Percentiles rank a stretch among this genome's conserved stretches.
These are phyloP conservation scores for Cryptococcus sp. DNA, from an alignment of 1,284 basidiomycete species.

Conservation along the genomic window DNA sequence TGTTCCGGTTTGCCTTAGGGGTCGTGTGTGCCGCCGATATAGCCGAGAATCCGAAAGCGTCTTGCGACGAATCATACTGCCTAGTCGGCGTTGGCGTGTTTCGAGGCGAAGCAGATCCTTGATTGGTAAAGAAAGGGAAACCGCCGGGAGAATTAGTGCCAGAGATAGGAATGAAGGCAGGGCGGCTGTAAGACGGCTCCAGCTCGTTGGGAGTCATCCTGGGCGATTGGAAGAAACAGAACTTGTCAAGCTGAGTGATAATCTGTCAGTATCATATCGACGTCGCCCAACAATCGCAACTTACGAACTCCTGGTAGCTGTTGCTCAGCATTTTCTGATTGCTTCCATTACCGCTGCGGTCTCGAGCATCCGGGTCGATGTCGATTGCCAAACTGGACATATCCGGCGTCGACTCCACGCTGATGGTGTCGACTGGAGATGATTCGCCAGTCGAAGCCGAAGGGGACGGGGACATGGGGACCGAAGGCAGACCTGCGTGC, in stretches of 20 bases:
- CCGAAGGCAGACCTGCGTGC: constrained; percentile 15
- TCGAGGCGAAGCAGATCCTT: constrained; percentile 27
- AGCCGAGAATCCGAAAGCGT: constrained; percentile 29
- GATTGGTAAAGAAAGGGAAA: constrained; percentile 35
- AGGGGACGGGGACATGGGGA: constrained; percentile 31
- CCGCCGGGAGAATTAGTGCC: constrained; percentile 33
- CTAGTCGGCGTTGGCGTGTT: constrained; percentile 22
- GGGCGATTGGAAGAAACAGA: constrained; percentile 54
- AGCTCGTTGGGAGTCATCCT: constrained; percentile 28
- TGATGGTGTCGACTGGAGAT: constrained; percentile 39
- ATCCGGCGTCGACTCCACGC: constrained; percentile 29
- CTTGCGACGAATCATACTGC: constrained; percentile 30
- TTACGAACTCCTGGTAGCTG: constrained; percentile 51
- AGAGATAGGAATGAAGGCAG: constrained; percentile 25
- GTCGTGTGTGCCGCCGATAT: no score
- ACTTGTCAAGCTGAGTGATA: constrained; percentile 43
- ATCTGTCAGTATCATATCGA: neutral
- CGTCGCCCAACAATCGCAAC: constrained; percentile 9
- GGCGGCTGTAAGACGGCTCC: constrained; percentile 23
- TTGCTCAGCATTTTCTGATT: constrained; percentile 32
- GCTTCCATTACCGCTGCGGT: constrained; percentile 26
- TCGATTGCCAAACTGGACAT: constrained; percentile 26
- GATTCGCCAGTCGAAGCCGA: constrained; percentile 47
- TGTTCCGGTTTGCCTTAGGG: no score
- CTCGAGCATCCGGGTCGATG: constrained; percentile 25